Conservation (phyloP, 768 basidiomycete genomes). For the Ramaria sp. region DNA sequence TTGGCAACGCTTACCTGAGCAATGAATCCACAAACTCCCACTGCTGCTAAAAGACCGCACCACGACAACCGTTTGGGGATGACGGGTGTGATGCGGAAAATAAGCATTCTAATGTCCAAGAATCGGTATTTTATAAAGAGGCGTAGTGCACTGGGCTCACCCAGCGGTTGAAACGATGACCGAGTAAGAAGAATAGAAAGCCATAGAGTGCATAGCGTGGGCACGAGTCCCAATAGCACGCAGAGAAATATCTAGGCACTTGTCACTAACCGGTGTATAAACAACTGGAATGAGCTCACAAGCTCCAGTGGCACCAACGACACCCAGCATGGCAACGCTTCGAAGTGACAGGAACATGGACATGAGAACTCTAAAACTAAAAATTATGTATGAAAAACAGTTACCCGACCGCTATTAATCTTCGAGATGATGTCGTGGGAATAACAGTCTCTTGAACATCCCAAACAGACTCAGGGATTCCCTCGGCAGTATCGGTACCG, state of each 20-base stretch:
- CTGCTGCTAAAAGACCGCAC: conserved; percentile 15
- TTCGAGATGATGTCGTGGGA: conserved; percentile 20
- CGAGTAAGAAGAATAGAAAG: conserved; percentile 53
- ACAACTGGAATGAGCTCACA: conserved; percentile 34
- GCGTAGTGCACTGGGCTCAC: conserved; percentile 11
- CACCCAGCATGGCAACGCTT: conserved; percentile 56
- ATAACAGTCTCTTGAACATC: neutral
- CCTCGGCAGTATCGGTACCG: conserved; percentile 22
- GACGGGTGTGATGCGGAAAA: conserved; percentile 18
- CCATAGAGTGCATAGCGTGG: conserved; percentile 60
- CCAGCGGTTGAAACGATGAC: conserved; percentile 29
- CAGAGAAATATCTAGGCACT: conserved; percentile 33
- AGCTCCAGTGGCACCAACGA: conserved; percentile 54
- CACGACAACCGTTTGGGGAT: conserved; percentile 12
- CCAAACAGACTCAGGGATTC: conserved; percentile 7
- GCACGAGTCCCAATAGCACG: conserved; percentile 69
- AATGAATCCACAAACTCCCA: conserved; percentile 29
- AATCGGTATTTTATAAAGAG: neutral
- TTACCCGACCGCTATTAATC: conserved; percentile 53
- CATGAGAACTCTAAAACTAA: neutral
- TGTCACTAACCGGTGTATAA: neutral
- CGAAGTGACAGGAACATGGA: neutral
- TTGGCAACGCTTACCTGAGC: conserved; percentile 18
- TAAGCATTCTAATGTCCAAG: conserved; percentile 12
- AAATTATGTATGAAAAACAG: conserved; percentile 7